A percentile compares a stretch with the other conserved stretches of the same genome.
phyloP scores from a whole-genome alignment of 768 basidiomycete species.

The Suillus spraguei region DNA sequence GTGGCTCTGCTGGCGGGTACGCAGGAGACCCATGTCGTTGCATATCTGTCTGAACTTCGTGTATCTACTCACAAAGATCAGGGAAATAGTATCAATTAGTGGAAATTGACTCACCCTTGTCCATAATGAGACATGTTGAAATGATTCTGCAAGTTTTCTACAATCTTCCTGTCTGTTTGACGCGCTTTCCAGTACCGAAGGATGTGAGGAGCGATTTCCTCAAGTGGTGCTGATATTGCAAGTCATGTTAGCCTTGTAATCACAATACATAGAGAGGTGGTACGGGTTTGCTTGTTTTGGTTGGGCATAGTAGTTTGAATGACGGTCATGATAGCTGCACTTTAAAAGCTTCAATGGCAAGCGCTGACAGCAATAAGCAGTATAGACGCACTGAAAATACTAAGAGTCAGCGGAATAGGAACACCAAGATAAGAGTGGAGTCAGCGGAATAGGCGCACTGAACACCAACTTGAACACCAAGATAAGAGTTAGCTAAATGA shows the following conservation, averaged over 20 bases:
- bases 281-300: slow-evolving; percentile 5
- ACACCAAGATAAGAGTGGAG: neutral
- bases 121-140: slow-evolving; percentile 27
- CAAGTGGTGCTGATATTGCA: neutral
- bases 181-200: slow-evolving; percentile 25
- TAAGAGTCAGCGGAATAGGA: neutral
- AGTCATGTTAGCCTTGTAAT: neutral
- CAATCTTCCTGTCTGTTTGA: slow-evolving; percentile 29
- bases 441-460: neutral
- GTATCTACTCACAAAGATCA: neutral
- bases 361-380: no score
- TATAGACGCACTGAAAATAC: neutral
- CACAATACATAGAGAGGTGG: neutral
- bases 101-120: slow-evolving; percentile 17
- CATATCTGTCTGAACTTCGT: slow-evolving; percentile 10
- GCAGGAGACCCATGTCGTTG: slow-evolving; percentile 21
- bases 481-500: neutral
- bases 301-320: slow-evolving; percentile 7
- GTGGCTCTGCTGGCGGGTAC: slow-evolving; percentile 24
- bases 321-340: neutral
- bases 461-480: no score
- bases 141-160: slow-evolving; percentile 22
- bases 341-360: neutral
- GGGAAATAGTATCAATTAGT: neutral
- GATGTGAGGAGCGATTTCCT: slow-evolving; percentile 12